Evolutionary conservation across 805 yeast genomes (phyloP), one percentile per base, ranked within the genome.

Genomic region (Kuraishia capsulata): DNA sequence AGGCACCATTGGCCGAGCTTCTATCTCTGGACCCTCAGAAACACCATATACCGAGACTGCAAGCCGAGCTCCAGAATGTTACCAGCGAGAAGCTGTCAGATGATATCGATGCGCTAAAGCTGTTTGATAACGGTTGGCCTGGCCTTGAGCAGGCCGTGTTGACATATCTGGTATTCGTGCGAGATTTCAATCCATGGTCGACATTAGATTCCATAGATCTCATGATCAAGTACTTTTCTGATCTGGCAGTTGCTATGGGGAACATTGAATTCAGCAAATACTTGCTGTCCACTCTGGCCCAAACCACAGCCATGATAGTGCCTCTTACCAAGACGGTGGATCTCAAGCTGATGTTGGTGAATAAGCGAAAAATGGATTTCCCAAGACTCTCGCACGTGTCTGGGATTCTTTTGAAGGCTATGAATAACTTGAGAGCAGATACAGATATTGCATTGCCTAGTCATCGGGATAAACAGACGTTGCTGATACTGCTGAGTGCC

Each of bases 111-210:
- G 35, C 54, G 3, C 38, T 34, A 40, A 34, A 54, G 33, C 45
- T 48, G 9, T 63, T 51, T 28, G 53, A 55, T 14, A 65, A 59
- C 17, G 54, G 62, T 35, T 64, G 66, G 58, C 46, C 57, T 1
- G 67, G 76, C 0, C 72, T 77, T 45, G 71, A 67, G 36, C 59
- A 57, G 8, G 47, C 71, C 9, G 51, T 74, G 0, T 48, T 52
- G 1, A 57, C 66, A 16, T 78, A 71, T 46, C 48, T 78, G 10
- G 48, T 53, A 24, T 59, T 68, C 24, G 56, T 69, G 20, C 58
- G 72, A 39, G 76, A 74, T 47, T 44, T 78, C 35, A 69, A 77
- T 45, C 78, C 83, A 0, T 65, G 73, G 72, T 76, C 82, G 1
- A 40, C 63, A 1, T 48, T 75, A 4, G 67, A 66, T 28, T 73